Conservation (phyloP, 31 red algal species). For the Porphyra umbilicalis region DNA sequence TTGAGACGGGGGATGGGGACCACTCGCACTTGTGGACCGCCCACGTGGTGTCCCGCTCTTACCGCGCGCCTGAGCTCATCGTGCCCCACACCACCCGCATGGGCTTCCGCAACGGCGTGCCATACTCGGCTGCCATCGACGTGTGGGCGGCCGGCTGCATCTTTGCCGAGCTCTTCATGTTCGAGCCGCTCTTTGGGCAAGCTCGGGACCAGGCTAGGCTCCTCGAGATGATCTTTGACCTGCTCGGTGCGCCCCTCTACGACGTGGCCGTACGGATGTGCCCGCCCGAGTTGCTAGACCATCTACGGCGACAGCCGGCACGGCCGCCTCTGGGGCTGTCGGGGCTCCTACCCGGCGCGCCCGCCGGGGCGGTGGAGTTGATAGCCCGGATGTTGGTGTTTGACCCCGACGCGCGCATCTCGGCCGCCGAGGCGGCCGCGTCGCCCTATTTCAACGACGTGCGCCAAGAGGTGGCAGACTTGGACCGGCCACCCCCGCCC, state of each 20-base stretch:
- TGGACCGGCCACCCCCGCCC: not conserved
- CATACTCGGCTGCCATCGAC: conserved; percentile 66
- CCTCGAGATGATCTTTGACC: not conserved
- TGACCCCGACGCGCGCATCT: conserved; percentile 7
- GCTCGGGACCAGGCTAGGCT: conserved; percentile 4
- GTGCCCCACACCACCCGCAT: conserved; percentile 17
- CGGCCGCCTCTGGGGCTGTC: not conserved
- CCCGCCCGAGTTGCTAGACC: not conserved
- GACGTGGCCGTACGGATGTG: not conserved
- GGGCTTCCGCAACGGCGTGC: not conserved
- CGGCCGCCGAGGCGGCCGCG: not conserved
- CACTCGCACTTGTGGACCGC: conserved; percentile 35
- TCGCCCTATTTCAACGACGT: conserved; percentile 12
- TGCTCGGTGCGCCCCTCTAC: not conserved
- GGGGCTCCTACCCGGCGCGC: not conserved
- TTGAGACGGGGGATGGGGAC: conserved; percentile 3
- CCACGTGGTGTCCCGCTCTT: conserved; percentile 67
- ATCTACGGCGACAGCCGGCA: not conserved
- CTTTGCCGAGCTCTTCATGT: conserved; percentile 61
- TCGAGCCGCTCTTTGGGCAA: conserved; percentile 29
- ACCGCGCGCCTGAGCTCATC: conserved; percentile 72
- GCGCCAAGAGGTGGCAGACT: not conserved
- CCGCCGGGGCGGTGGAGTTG: not conserved
- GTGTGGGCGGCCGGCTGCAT: conserved; percentile 86
- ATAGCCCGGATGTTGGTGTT: not conserved